phyloP scores from a whole-genome alignment of 768 basidiomycete species.

The Rickenella mellea region DNA sequence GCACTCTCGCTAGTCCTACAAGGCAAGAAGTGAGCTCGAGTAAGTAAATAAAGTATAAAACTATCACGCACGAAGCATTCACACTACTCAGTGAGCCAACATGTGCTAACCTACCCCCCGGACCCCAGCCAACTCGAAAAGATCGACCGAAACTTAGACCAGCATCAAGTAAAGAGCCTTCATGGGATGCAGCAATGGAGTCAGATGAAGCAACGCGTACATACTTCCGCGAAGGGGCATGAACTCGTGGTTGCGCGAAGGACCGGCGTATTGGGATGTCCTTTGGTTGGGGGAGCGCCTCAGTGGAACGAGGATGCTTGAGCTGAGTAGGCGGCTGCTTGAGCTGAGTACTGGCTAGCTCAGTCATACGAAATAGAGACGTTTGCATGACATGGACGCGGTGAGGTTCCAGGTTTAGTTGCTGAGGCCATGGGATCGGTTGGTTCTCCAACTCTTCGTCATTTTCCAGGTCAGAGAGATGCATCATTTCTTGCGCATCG shows the following conservation, averaged over 20 bases:
- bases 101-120: slow-evolving; percentile 66
- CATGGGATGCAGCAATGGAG: slow-evolving; percentile 54
- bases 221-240: slow-evolving; percentile 74
- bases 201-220: slow-evolving; percentile 60
- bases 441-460: slow-evolving; percentile 28
- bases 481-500: not conserved
- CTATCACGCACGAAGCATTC: slow-evolving; percentile 34
- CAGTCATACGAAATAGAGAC: slow-evolving; percentile 70
- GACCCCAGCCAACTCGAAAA: slow-evolving; percentile 88
- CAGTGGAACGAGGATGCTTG: slow-evolving; percentile 9
- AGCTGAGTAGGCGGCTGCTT: slow-evolving; percentile 6
- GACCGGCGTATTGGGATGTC: slow-evolving; percentile 51
- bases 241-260: slow-evolving; percentile 62
- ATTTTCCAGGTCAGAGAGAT: slow-evolving; percentile 10
- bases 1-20: no score
- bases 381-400: slow-evolving; percentile 93
- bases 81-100: slow-evolving; percentile 58
- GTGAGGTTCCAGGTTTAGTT: slow-evolving; percentile 72
- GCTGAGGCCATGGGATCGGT: slow-evolving; percentile 60
- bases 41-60: not conserved
- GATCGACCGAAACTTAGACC: slow-evolving; percentile 81
- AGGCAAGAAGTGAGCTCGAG: no score
- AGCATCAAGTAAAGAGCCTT: slow-evolving; percentile 66
- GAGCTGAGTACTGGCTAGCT: slow-evolving; percentile 23
- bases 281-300: slow-evolving; percentile 6